Evolutionary conservation across 2,329 filamentous ascomycete species (phyloP), one percentile per base, ranked within the genome.

Genomic region (Aspergillus tanneri): DNA sequence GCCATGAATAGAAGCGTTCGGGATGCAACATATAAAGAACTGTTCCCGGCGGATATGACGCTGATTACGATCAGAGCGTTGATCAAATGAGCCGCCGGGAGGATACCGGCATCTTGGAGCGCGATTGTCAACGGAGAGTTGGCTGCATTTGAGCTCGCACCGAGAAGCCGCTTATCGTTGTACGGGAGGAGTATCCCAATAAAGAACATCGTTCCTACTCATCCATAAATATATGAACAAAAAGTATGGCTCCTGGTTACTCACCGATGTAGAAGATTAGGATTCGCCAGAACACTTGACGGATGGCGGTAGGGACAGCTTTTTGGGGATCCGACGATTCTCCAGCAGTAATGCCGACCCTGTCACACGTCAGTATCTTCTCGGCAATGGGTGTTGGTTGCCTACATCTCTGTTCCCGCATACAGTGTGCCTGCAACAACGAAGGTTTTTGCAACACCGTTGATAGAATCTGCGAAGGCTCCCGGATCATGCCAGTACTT

Each of bases 1-100:
- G 86, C 86, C 82, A 91, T 87, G 71, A 83, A 90, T 0, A 90
- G 71, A 1, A 92, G 70, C 0, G 87, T 90, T 18, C 88, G 81
- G 3, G 85, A 87, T 36, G 83, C 83, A 56, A 91, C 88, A 65
- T 90, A 91, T 52, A 91, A 86, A 7, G 84, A 87, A 43, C 81
- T 84, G 69, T 91, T 91, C 57, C 86, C 80, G 14, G 86, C 85
- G 0, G 79, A 84, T 28, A 89, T 73, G 46, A 87, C 87, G 10
- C 87, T 88, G 7, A 88, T 73, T 42, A 91, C 78, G 59, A 89
- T 88, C 60, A 89, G 85, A 30, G 83, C 85, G 56, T 91, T 91
- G 72, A 91, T 86, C 1, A 91, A 77, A 62, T 91, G 83, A 1
- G 87, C 85, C 46, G 85, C 87, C 21, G 80, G 82, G 46, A 85